phyloP scores from a whole-genome alignment of 331 rosid species.

The Malus hybrid region DNA sequence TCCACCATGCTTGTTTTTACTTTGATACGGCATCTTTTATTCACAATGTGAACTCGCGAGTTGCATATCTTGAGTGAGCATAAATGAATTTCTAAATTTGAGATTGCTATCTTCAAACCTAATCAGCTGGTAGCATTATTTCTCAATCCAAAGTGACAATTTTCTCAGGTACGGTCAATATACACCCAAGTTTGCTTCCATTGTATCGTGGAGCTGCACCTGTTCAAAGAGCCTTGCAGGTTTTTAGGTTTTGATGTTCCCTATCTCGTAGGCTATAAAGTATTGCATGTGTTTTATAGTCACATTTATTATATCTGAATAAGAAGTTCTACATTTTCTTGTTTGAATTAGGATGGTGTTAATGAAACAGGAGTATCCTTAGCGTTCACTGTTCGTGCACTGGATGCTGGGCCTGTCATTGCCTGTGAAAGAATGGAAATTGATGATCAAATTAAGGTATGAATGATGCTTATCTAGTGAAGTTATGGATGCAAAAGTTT shows the following conservation, averaged over 20 bases:
- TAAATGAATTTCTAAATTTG: not conserved
- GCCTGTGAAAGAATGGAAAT: constrained; percentile 49
- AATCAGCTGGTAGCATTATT: not conserved
- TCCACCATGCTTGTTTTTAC: not conserved
- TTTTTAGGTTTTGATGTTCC: constrained; percentile 15
- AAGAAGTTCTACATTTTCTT: not conserved
- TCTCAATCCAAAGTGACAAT: constrained; percentile 5
- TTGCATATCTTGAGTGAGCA: not conserved
- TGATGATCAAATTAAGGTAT: constrained; percentile 69
- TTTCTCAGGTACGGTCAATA: constrained; percentile 78
- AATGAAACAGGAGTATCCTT: constrained; percentile 82
- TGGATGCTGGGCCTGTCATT: constrained; percentile 93
- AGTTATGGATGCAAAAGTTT: not conserved
- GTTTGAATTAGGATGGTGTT: constrained; percentile 64
- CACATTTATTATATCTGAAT: not conserved
- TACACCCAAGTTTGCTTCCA: constrained; percentile 89
- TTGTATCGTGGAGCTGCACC: constrained; percentile 96
- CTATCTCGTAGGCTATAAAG: not conserved
- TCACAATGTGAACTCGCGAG: not conserved
- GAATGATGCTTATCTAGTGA: not conserved
- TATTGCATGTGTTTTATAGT: not conserved
- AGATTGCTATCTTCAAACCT: constrained; percentile 1
- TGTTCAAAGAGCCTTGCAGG: constrained; percentile 96
- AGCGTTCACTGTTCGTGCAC: constrained; percentile 83
- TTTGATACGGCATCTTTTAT: not conserved